phyloP scores from a whole-genome alignment of 2,329 filamentous ascomycete genomes.

The Aspergillus pseudonomiae region DNA sequence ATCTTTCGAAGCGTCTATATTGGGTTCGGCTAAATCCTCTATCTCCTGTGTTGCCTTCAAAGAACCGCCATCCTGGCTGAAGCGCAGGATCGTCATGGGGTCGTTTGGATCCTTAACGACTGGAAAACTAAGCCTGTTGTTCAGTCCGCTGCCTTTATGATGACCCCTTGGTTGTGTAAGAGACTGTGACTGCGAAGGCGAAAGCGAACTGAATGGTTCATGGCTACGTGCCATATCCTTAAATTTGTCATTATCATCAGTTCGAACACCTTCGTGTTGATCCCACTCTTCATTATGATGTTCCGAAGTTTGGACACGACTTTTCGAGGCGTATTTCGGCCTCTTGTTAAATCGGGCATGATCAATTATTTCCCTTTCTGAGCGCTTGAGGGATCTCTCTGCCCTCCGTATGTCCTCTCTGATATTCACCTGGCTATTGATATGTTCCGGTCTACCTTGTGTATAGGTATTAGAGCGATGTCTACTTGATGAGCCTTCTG shows the following conservation, averaged over 20 bases:
- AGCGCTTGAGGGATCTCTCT: background rate
- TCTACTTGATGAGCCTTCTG: background rate
- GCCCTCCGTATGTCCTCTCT: background rate
- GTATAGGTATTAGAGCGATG: background rate
- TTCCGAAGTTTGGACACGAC: background rate
- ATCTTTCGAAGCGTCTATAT: slow-evolving; percentile 9
- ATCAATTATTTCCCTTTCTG: background rate
- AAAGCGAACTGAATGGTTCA: background rate
- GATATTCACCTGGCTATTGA: background rate
- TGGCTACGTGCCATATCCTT: background rate
- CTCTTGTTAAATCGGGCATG: background rate
- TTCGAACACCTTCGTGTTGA: no score
- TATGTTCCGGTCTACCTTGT: background rate
- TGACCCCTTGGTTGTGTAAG: slow-evolving; percentile 31
- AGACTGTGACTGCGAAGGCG: slow-evolving; percentile 23
- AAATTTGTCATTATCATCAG: background rate
- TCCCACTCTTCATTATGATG: background rate
- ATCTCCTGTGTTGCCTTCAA: slow-evolving; percentile 48
- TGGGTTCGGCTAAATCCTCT: slow-evolving; percentile 10
- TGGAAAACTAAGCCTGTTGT: slow-evolving; percentile 64
- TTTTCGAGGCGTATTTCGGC: background rate
- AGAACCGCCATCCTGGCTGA: slow-evolving; percentile 67
- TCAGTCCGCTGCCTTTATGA: slow-evolving; percentile 34
- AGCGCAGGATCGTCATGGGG: slow-evolving; percentile 61
- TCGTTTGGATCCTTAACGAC: slow-evolving; percentile 77